A percentile compares a stretch with the other conserved stretches of the same genome.
Evolutionary conservation across 176 grass and related monocot species (phyloP).

Genomic region (Puya raimondii): DNA sequence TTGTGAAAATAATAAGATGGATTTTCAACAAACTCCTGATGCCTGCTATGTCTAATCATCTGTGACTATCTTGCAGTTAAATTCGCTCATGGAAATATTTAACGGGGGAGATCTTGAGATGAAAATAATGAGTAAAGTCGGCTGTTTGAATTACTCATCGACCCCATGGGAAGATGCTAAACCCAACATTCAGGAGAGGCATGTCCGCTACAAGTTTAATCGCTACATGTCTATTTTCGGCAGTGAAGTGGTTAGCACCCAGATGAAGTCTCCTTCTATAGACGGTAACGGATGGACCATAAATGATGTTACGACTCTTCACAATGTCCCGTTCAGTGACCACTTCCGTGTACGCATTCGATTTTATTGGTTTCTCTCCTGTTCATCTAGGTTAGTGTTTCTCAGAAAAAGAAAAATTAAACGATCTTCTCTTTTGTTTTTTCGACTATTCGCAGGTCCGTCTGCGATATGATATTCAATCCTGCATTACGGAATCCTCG

Average conservation of each 20-base stretch:
- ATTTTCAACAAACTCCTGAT: too few relatives aligned
- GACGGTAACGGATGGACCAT: slow-evolving; percentile 55
- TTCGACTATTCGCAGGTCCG: slow-evolving; percentile 31
- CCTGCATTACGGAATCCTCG: background rate
- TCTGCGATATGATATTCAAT: slow-evolving; percentile 42
- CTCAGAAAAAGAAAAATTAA: too few relatives aligned
- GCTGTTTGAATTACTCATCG: slow-evolving; percentile 59
- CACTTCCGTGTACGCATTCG: slow-evolving; percentile 32
- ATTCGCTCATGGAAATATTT: slow-evolving; percentile 57
- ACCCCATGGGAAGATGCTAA: slow-evolving; percentile 46
- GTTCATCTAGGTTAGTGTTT: too few relatives aligned
- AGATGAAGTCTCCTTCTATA: slow-evolving; percentile 38
- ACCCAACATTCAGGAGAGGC: slow-evolving; percentile 46
- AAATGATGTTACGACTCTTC: slow-evolving; percentile 54
- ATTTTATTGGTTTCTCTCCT: background rate
- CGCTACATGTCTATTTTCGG: slow-evolving; percentile 68
- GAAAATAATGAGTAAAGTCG: slow-evolving; percentile 47
- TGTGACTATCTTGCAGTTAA: slow-evolving; percentile 16
- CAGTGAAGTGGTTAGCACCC: slow-evolving; percentile 64
- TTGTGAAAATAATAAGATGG: too few relatives aligned
- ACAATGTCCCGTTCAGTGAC: slow-evolving; percentile 68
- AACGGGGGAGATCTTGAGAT: slow-evolving; percentile 47
- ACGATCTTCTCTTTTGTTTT: background rate
- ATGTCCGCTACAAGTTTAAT: slow-evolving; percentile 62
- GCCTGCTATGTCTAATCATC: too few relatives aligned